phyloP scores from a whole-genome alignment of 208 protist genomes.

The Leptomonas seymouri region DNA sequence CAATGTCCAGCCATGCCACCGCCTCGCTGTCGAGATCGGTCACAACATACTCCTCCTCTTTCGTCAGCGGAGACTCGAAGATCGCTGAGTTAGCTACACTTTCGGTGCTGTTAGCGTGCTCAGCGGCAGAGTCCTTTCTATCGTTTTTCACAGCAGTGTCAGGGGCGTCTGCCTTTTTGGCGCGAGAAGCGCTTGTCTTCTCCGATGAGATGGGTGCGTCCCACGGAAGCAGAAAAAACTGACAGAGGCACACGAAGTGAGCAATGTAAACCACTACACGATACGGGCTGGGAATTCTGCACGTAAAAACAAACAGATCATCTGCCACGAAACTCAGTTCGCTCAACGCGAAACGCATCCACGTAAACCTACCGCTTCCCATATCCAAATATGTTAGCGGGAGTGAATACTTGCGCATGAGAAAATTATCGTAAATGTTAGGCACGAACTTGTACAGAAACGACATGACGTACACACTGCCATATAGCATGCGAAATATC shows the following conservation, averaged over 20 bases:
- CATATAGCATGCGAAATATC: conserved; percentile 55
- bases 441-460: conserved; percentile 77
- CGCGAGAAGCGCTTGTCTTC: not conserved
- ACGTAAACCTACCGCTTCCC: conserved; percentile 21
- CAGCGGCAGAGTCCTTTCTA: not conserved
- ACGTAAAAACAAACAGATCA: conserved; percentile 89
- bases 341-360: conserved; percentile 22
- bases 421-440: conserved; percentile 84
- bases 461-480: conserved; percentile 66
- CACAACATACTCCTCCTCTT: conserved; percentile 43
- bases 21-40: conserved; percentile 54
- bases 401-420: conserved; percentile 70
- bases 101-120: not conserved
- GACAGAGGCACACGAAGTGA: conserved; percentile 64
- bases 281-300: conserved; percentile 59
- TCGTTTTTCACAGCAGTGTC: not conserved
- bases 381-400: conserved; percentile 54
- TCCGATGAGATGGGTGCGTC: conserved; percentile 46
- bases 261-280: conserved; percentile 62
- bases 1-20: conserved; percentile 52
- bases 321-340: conserved; percentile 74
- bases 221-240: conserved; percentile 66
- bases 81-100: not conserved
- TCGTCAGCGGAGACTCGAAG: conserved; percentile 25
- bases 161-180: not conserved